phyloP scores from a whole-genome alignment of 805 yeast genomes.

The Candida takata region DNA sequence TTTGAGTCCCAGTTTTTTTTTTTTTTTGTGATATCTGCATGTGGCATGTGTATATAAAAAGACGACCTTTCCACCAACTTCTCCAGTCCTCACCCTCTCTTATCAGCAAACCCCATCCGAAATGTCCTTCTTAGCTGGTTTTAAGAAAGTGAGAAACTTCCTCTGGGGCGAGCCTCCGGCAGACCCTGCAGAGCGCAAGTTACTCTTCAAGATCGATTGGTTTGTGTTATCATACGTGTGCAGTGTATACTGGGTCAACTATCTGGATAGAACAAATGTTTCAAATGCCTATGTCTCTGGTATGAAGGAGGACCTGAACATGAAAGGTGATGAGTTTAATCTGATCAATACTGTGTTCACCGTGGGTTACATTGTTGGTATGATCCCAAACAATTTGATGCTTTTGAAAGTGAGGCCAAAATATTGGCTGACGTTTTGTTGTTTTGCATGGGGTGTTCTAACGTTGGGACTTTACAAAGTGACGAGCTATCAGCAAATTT shows the following conservation, averaged over 20 bases:
- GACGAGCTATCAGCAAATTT: constrained; percentile 39
- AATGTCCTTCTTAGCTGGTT: constrained; percentile 1
- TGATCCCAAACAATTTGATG: constrained; percentile 55
- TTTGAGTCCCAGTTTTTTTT: no score
- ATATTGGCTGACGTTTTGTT: constrained; percentile 48
- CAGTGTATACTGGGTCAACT: constrained; percentile 34
- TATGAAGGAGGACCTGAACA: constrained; percentile 48
- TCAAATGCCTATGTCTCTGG: constrained; percentile 62
- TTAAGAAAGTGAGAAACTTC: constrained; percentile 13
- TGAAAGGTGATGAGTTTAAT: constrained; percentile 44
- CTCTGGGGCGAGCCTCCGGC: constrained; percentile 22
- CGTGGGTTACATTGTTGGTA: constrained; percentile 54
- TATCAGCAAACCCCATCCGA: neutral
- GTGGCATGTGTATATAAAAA: no score
- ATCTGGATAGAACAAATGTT: constrained; percentile 50
- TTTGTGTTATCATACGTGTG: constrained; percentile 20
- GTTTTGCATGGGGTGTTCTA: constrained; percentile 49
- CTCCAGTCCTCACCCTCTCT: no score
- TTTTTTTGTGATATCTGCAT: no score
- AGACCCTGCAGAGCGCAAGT: constrained; percentile 15
- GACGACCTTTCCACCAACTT: no score
- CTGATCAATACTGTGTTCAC: constrained; percentile 49
- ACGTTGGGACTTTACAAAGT: constrained; percentile 47
- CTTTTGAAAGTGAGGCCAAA: constrained; percentile 47
- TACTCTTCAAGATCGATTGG: constrained; percentile 22